Evolutionary conservation across 495 filamentous ascomycete species (phyloP).

Genomic region (Aspergillus taichungensis): DNA sequence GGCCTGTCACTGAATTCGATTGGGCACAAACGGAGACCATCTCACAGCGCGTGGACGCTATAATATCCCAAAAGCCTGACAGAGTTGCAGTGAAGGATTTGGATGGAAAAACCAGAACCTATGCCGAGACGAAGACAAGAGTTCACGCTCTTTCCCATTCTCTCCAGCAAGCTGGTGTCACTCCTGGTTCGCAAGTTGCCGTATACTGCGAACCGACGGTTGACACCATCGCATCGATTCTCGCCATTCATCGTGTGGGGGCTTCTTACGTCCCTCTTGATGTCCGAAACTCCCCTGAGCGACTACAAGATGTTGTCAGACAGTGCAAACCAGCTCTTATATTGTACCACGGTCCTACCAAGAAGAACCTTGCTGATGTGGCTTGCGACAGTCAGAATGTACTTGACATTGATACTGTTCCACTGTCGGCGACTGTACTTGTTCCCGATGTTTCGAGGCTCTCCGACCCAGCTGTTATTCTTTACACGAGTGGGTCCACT

Average conservation of each 20-base stretch:
- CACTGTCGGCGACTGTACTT: background rate
- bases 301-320: background rate
- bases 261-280: constrained; percentile 30
- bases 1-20: background rate
- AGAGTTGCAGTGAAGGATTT: constrained; percentile 12
- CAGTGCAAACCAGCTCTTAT: background rate
- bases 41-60: constrained; percentile 20
- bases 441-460: background rate
- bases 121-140: constrained; percentile 3
- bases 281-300: background rate
- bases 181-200: constrained; percentile 6
- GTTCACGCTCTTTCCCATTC: constrained; percentile 4
- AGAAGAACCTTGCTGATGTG: background rate
- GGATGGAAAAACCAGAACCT: constrained; percentile 7
- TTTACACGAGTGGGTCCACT: constrained; percentile 24
- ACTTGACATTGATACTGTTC: background rate
- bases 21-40: constrained; percentile 26
- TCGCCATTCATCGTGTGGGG: constrained; percentile 40
- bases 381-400: background rate
- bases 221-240: constrained; percentile 38
- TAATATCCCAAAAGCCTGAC: constrained; percentile 1
- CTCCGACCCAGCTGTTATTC: constrained; percentile 13
- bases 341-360: background rate
- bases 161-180: constrained; percentile 2
- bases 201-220: constrained; percentile 13